These are phyloP conservation scores for Haberlea rhodopensis DNA, from an alignment of 257 asterid genomes.

Conservation along the genomic window DNA sequence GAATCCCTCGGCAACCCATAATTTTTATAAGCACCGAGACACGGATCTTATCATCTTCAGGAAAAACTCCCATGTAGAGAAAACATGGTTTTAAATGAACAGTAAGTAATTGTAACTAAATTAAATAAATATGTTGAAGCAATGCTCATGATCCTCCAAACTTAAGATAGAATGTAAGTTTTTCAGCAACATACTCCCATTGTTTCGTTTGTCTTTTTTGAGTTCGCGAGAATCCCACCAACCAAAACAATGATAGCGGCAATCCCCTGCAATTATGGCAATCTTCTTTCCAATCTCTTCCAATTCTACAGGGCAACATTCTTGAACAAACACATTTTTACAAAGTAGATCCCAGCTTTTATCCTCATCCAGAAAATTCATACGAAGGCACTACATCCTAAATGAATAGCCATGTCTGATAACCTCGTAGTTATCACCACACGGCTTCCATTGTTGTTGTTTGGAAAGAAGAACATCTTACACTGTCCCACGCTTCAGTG, in stretches of 20 bases:
- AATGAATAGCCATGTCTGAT: not conserved
- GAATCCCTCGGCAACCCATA: not conserved
- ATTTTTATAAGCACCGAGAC: not conserved
- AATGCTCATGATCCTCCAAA: not conserved
- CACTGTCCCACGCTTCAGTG: too few relatives aligned
- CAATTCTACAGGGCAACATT: not conserved
- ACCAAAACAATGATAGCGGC: not conserved
- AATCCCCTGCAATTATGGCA: not conserved
- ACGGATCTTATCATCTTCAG: not conserved
- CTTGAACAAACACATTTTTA: not conserved
- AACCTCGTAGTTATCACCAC: too few relatives aligned
- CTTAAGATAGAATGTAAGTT: not conserved
- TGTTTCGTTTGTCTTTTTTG: not conserved
- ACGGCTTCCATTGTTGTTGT: too few relatives aligned
- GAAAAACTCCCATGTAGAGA: not conserved
- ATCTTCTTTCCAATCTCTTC: not conserved
- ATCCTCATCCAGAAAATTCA: not conserved
- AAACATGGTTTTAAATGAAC: too few relatives aligned
- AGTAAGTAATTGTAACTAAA: not conserved
- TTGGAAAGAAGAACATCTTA: too few relatives aligned
- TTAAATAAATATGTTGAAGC: not conserved
- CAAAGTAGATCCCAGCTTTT: conserved; percentile 2
- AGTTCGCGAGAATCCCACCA: not conserved
- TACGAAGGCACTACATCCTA: not conserved
- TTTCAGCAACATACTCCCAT: not conserved